Percentiles rank a stretch among this genome's conserved stretches.
phyloP scores from a whole-genome alignment of 2,329 filamentous ascomycete species.

The Pseudogymnoascus sp. region DNA sequence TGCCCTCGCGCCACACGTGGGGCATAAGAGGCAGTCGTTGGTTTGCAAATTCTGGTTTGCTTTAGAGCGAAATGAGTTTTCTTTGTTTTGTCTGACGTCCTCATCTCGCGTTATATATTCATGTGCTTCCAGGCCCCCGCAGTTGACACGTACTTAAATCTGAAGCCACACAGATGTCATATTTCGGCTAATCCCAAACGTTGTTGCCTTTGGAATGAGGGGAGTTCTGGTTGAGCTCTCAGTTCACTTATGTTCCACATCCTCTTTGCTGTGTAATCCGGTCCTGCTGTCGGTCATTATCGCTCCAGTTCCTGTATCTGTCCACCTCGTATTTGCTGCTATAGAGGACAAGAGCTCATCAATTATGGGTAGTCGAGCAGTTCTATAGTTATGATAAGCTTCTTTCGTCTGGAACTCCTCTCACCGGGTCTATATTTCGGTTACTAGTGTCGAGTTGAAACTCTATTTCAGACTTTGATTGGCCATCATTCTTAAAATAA shows the following conservation, averaged over 20 bases:
- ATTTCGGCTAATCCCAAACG: neutral
- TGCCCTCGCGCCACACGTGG: neutral
- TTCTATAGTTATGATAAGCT: no score
- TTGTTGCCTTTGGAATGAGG: neutral
- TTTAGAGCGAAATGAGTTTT: neutral
- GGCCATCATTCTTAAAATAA: no score
- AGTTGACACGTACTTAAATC: neutral
- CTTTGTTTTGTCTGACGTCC: neutral
- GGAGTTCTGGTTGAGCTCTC: neutral
- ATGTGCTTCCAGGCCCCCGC: neutral
- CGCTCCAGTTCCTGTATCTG: neutral
- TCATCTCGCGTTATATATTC: neutral
- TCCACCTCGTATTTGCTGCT: neutral
- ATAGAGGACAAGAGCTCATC: no score
- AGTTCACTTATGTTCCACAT: neutral
- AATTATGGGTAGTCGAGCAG: no score
- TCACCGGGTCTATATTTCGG: no score
- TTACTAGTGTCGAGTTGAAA: no score
- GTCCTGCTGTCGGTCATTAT: neutral
- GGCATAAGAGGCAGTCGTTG: neutral
- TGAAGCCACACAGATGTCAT: neutral
- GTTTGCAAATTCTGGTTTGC: neutral
- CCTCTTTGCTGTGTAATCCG: neutral
- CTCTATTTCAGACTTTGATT: no score
- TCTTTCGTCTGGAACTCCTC: no score